Evolutionary conservation across 108 stramenopile species (phyloP), one percentile per base, ranked within the genome.

Genomic region (Craspedostauros australis): DNA sequence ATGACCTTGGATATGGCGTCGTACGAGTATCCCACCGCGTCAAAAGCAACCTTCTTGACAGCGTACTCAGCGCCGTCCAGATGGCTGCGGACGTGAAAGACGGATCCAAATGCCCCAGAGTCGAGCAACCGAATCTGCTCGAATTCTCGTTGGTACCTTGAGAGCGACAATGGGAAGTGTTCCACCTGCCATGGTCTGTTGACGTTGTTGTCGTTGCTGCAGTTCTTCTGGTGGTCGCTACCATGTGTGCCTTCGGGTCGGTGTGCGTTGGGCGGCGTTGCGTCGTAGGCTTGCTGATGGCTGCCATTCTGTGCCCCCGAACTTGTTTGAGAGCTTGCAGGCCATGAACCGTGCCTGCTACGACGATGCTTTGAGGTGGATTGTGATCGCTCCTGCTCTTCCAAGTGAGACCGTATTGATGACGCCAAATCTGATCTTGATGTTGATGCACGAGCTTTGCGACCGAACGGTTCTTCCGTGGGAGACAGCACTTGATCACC

Each of bases 91-190:
- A 86, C 82, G 32, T 76, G 83, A 69, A 85, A 96, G 5, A 96
- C 95, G 7, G 79, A 65, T 8, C 95, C 95, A 73, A 96, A 96
- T 12, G 88, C 52, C 8, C 95, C 95, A 26, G 84, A 64, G 22
- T 80, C 77, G 15, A 96, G 63, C 28, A 88, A 60, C 3, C 63
- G 47, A 2, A 77, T 33, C 72, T 86, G 79, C 18, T 64, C 43
- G 54, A 91, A 95, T 52, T 95, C 94, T 23, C 84, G 72, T 54
- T 80, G 69, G 62, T 95, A 95, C 0, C 91, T 67, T 36, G 81
- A 84, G 5, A 87, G 54, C 4, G 79, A 79, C 1, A 93, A 74
- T 25, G 91, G 91, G 57, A 84, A 82, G 50, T 76, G 61, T 37
- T 84, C 85, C 9, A 75, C 81, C 9, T 72, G 57, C 79, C 81